phyloP scores from a whole-genome alignment of 768 basidiomycete species.

The Trametes coccinea region DNA sequence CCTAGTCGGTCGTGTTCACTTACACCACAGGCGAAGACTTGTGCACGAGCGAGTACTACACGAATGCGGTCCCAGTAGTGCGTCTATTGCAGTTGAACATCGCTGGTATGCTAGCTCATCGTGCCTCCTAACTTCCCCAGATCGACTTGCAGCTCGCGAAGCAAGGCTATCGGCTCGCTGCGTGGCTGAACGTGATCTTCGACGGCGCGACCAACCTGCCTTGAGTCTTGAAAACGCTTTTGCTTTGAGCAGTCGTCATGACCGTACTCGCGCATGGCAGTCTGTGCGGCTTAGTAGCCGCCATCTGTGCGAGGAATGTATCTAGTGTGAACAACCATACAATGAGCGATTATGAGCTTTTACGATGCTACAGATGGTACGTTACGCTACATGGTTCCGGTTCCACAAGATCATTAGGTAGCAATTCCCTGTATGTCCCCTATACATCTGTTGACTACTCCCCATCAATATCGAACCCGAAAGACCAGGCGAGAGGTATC shows the following conservation, averaged over 20 bases:
- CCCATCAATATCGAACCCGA: no score
- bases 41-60: constrained; percentile 40
- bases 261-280: neutral
- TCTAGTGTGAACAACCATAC: no score
- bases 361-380: no score
- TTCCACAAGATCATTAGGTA: no score
- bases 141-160: constrained; percentile 50
- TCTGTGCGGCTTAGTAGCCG: neutral
- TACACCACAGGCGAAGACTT: constrained; percentile 44
- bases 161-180: constrained; percentile 49
- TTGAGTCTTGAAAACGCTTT: constrained; percentile 1
- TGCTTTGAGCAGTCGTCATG: no score
- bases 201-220: constrained; percentile 30
- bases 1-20: constrained; percentile 41
- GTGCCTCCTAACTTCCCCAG: neutral
- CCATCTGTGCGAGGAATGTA: no score
- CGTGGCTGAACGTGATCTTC: constrained; percentile 52
- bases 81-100: constrained; percentile 17
- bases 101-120: no score
- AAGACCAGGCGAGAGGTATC: no score
- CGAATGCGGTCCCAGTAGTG: constrained; percentile 27
- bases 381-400: no score
- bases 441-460: no score
- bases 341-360: no score
- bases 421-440: no score